These are phyloP conservation scores for Pythium brachiatum DNA, from an alignment of 352 stramenopile species.

Conservation along the genomic window DNA sequence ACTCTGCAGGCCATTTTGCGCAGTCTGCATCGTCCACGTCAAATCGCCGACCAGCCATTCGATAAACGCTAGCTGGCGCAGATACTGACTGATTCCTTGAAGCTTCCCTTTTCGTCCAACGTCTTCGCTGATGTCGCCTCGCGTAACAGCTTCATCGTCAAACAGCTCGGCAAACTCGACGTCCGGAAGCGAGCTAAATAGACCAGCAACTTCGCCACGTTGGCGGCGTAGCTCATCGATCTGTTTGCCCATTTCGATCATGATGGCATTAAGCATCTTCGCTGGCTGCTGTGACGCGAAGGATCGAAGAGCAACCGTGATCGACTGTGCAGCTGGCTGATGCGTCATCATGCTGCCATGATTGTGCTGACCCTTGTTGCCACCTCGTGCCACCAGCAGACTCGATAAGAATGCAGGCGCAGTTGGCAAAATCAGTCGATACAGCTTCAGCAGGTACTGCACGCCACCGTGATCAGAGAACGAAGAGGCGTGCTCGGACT, in stretches of 20 bases:
- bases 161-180: conserved; percentile 51
- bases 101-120: conserved; percentile 27
- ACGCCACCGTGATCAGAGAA: conserved; percentile 93
- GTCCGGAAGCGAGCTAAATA: conserved; percentile 63
- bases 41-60: conserved; percentile 81
- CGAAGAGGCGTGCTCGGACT: conserved; percentile 88
- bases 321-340: conserved; percentile 86
- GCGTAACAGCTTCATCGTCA: conserved; percentile 6
- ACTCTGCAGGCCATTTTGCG: conserved; percentile 68
- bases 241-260: conserved; percentile 58
- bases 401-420: conserved; percentile 78
- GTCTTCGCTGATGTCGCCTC: background rate
- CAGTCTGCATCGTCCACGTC: conserved; percentile 74
- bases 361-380: background rate
- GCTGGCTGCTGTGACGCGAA: conserved; percentile 88
- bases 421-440: conserved; percentile 83
- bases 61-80: conserved; percentile 60
- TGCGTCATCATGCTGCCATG: conserved; percentile 47
- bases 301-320: conserved; percentile 86
- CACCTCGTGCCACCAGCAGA: conserved; percentile 25
- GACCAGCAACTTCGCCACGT: conserved; percentile 45
- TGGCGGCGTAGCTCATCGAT: conserved; percentile 44
- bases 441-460: conserved; percentile 86
- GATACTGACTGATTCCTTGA: conserved; percentile 51
- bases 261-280: conserved; percentile 64